Percentiles rank a stretch among this genome's conserved stretches.
These are phyloP conservation scores for Chamaecyparis obtusa DNA, from an alignment of 75 land plant species.

Conservation along the genomic window DNA sequence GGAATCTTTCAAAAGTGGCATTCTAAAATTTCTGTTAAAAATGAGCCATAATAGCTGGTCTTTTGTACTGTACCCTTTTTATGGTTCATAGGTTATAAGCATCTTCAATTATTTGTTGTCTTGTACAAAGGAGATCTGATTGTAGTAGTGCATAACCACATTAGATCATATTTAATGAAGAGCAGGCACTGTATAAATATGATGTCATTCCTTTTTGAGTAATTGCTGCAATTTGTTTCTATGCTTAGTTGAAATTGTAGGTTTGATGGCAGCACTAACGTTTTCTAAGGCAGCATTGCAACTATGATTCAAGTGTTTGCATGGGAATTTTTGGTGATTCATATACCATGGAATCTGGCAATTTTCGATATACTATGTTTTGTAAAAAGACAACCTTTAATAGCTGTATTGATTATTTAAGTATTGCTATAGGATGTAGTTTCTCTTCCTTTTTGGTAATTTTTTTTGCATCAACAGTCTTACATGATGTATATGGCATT, in stretches of 20 bases:
- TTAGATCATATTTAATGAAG: neutral
- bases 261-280: neutral
- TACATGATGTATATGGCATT: too few relatives aligned
- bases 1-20: neutral
- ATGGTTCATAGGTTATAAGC: neutral
- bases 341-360: neutral
- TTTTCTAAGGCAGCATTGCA: neutral
- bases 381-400: neutral
- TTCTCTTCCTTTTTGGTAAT: neutral
- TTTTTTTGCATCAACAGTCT: too few relatives aligned
- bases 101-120: neutral
- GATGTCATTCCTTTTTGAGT: neutral
- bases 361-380: neutral
- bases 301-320: neutral
- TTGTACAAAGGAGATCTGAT: neutral
- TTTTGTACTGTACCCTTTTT: neutral
- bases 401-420: neutral
- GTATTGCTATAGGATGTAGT: neutral
- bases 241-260: neutral
- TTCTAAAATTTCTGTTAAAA: neutral
- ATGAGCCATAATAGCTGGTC: neutral
- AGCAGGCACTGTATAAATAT: neutral
- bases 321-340: neutral
- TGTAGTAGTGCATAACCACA: neutral
- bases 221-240: neutral